A percentile compares a stretch with the other conserved stretches of the same genome.
phyloP scores from a whole-genome alignment of 768 basidiomycete genomes.

The Polyporus arcularius region DNA sequence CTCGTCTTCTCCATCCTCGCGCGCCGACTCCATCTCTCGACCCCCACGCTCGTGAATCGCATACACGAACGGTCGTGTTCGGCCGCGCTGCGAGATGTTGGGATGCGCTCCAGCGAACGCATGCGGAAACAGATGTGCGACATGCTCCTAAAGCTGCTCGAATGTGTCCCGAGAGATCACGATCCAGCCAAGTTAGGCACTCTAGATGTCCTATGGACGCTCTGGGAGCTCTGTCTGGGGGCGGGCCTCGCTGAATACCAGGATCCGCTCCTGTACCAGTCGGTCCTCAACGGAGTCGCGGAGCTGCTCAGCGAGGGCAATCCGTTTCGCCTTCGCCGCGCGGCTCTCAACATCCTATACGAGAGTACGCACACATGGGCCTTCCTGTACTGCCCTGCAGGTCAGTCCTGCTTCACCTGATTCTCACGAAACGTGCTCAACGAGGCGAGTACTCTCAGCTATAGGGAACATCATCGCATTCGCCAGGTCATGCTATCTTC shows the following conservation, averaged over 20 bases:
- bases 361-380: slow-evolving; percentile 3
- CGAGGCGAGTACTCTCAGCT: neutral
- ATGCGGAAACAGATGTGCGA: neutral
- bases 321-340: slow-evolving; percentile 10
- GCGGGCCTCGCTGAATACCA: neutral
- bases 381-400: slow-evolving; percentile 7
- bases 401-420: neutral
- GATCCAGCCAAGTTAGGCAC: neutral
- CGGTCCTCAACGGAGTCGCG: neutral
- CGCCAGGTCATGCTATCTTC: neutral
- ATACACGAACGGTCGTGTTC: neutral
- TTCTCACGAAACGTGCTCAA: neutral
- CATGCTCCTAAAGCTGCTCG: slow-evolving; percentile 3
- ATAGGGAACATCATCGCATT: slow-evolving; percentile 1
- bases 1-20: neutral
- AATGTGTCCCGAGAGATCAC: neutral
- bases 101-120: neutral
- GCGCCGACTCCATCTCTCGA: neutral
- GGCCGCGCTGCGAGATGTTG: neutral
- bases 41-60: neutral
- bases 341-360: slow-evolving; percentile 6
- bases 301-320: slow-evolving; percentile 2
- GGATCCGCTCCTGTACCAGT: neutral
- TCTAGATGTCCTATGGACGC: slow-evolving; percentile 4
- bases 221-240: slow-evolving; percentile 7